These are phyloP conservation scores for Gliomastix tumulicola DNA, from an alignment of 2,329 filamentous ascomycete genomes.

Conservation along the genomic window DNA sequence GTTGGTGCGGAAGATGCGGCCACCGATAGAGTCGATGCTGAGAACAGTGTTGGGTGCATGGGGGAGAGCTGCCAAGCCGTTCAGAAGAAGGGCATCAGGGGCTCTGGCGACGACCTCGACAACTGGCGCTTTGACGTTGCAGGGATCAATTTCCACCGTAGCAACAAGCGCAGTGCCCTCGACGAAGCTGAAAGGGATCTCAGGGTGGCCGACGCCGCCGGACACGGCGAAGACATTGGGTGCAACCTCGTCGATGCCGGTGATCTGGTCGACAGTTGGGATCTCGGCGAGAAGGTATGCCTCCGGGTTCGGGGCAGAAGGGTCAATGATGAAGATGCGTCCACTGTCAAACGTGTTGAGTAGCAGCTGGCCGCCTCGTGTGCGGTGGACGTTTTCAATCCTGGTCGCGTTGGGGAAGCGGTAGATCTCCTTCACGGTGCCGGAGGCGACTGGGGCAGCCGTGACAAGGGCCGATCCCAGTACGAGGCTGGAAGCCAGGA, in stretches of 20 bases:
- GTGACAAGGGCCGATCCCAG: too few relatives aligned
- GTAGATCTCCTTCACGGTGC: too few relatives aligned
- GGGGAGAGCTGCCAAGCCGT: conserved; percentile 11
- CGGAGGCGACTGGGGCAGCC: too few relatives aligned
- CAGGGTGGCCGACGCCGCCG: conserved; percentile 6
- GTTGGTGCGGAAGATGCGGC: conserved; percentile 8
- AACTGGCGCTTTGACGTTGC: neutral
- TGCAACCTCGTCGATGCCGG: conserved; percentile 10
- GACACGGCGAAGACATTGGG: conserved; percentile 10
- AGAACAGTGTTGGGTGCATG: conserved; percentile 7
- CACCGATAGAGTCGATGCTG: conserved; percentile 10
- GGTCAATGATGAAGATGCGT: conserved; percentile 1
- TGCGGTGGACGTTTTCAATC: neutral
- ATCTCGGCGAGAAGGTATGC: conserved; percentile 6
- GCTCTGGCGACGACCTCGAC: conserved; percentile 4
- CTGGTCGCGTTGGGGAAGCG: neutral
- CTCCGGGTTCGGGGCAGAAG: neutral
- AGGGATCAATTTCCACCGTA: conserved; percentile 7
- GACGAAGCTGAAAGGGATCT: conserved; percentile 2
- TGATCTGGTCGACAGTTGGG: conserved; percentile 4
- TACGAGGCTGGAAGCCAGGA: too few relatives aligned
- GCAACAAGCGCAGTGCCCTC: conserved; percentile 6
- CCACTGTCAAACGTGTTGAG: conserved; percentile 10
- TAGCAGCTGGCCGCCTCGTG: conserved; percentile 1
- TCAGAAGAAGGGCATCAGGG: conserved; percentile 3